These are phyloP conservation scores for Cymbidium sinense DNA, from an alignment of 106 monocot species.

Conservation along the genomic window DNA sequence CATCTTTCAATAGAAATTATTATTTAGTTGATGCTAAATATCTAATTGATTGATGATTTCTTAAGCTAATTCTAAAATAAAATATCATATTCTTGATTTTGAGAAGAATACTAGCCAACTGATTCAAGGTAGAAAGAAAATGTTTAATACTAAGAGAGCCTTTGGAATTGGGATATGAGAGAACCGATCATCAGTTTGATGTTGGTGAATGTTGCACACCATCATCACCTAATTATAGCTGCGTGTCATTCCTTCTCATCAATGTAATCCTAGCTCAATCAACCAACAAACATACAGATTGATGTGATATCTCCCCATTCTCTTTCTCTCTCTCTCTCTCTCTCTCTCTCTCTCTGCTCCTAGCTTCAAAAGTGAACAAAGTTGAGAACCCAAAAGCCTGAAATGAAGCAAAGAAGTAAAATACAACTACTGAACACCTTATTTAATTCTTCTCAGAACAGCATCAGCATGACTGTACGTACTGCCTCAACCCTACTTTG, in stretches of 20 bases:
- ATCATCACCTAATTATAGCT: slow-evolving; percentile 1
- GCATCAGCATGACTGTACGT: slow-evolving; percentile 27
- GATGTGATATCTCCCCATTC: slow-evolving; percentile 4
- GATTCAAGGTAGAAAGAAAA: too few species aligned
- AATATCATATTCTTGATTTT: too few species aligned
- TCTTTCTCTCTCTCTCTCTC: slow-evolving; percentile 4
- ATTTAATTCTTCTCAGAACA: slow-evolving; percentile 13
- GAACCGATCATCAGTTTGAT: too few species aligned
- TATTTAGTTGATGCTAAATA: too few species aligned
- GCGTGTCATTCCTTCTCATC: slow-evolving; percentile 8
- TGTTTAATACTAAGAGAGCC: too few species aligned
- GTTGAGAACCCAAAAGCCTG: not conserved
- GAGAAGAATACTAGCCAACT: too few species aligned
- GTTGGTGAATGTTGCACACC: not conserved
- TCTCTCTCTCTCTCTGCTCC: not conserved
- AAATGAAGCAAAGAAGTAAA: slow-evolving; percentile 1
- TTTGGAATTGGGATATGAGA: too few species aligned
- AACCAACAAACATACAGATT: not conserved
- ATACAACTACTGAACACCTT: not conserved
- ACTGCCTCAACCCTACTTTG: slow-evolving; percentile 6
- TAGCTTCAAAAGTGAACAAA: not conserved
- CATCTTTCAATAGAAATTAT: too few species aligned
- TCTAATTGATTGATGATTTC: too few species aligned
- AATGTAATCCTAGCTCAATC: slow-evolving; percentile 5
- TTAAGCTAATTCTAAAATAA: too few species aligned